Evolutionary conservation across 164 flowering plant species (phyloP).

Genomic region (Stephania japonica): DNA sequence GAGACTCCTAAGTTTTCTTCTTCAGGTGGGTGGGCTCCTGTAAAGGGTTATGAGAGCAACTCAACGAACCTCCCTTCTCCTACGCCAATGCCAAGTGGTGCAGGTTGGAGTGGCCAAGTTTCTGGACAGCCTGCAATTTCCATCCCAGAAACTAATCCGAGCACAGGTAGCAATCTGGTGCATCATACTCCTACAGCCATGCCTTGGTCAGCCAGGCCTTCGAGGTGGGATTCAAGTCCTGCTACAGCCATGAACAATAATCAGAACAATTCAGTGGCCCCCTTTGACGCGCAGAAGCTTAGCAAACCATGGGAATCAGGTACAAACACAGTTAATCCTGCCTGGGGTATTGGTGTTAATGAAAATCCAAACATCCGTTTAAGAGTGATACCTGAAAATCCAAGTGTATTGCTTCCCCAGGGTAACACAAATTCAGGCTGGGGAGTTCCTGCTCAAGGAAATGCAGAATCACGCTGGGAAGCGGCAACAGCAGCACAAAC

Average conservation of each 20-base stretch:
- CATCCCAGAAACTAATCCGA: background rate
- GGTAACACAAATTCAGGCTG: slow-evolving; percentile 42
- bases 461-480: slow-evolving; percentile 26
- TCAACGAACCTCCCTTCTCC: slow-evolving; percentile 56
- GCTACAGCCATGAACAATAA: background rate
- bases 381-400: slow-evolving; percentile 19
- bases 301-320: slow-evolving; percentile 12
- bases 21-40: slow-evolving; percentile 28
- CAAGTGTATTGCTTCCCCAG: slow-evolving; percentile 24
- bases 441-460: slow-evolving; percentile 29
- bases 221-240: slow-evolving; percentile 10
- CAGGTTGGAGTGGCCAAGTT: slow-evolving; percentile 44
- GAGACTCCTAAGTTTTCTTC: slow-evolving; percentile 28
- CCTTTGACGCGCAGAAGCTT: background rate
- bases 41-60: slow-evolving; percentile 17
- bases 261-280: slow-evolving; percentile 9
- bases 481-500: background rate
- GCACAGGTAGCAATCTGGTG: background rate
- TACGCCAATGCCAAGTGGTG: slow-evolving; percentile 37
- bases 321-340: slow-evolving; percentile 4
- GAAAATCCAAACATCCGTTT: slow-evolving; percentile 11
- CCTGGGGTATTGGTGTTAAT: background rate
- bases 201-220: slow-evolving; percentile 6
- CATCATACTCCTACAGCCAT: background rate
- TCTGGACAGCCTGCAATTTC: slow-evolving; percentile 20